Evolutionary conservation across 2,329 filamentous ascomycete genomes (phyloP).

Genomic region (Chaetothyriales sp.): DNA sequence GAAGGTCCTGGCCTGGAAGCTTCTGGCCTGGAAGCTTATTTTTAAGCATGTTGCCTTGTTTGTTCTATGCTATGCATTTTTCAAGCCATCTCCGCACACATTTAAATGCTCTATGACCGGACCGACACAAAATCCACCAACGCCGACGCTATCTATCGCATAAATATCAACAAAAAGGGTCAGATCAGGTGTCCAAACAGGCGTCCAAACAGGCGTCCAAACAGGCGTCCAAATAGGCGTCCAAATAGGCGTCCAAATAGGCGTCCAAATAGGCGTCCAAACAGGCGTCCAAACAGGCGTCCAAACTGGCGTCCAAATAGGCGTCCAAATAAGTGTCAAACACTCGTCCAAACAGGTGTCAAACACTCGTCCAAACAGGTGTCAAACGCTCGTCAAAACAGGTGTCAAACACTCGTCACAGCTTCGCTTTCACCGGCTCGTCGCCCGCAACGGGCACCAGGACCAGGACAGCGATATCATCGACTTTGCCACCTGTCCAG

Average conservation of each 20-base stretch:
- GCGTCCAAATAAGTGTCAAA: too few relatives aligned
- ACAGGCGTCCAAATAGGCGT: too few relatives aligned
- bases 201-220: background rate
- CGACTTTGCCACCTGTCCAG: slow-evolving; percentile 85
- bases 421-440: slow-evolving; percentile 11
- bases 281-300: too few relatives aligned
- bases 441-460: slow-evolving; percentile 57
- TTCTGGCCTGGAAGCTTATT: background rate
- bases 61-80: background rate
- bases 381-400: background rate
- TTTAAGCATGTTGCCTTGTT: background rate
- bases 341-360: too few relatives aligned
- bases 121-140: background rate
- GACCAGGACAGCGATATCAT: slow-evolving; percentile 85
- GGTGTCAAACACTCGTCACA: slow-evolving; percentile 5
- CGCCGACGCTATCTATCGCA: background rate
- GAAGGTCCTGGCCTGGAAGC: background rate
- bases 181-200: background rate
- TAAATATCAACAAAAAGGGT: background rate
- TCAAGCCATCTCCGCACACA: background rate
- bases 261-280: too few relatives aligned
- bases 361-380: background rate
- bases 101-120: too few relatives aligned
- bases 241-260: too few relatives aligned
- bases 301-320: too few relatives aligned